A percentile compares a stretch with the other conserved stretches of the same genome.
Evolutionary conservation across 31 red algal genomes (phyloP).

Genomic region (Endocladia muricata): DNA sequence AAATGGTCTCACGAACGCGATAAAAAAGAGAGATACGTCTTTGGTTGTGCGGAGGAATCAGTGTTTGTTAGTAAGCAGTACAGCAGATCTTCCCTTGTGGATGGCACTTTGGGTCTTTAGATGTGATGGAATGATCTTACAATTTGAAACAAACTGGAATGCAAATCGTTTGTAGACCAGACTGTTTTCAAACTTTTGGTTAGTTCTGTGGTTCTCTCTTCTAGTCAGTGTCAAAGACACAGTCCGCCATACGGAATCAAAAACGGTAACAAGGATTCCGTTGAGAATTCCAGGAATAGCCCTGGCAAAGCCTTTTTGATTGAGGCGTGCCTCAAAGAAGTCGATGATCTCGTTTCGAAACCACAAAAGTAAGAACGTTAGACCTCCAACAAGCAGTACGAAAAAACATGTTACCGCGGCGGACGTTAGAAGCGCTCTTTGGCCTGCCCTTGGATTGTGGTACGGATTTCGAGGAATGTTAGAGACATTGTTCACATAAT

Average conservation of each 20-base stretch:
- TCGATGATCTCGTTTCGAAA: conserved; percentile 55
- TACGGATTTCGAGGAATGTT: conserved; percentile 30
- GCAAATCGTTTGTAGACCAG: conserved; percentile 78
- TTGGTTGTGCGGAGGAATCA: background rate
- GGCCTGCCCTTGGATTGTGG: conserved; percentile 30
- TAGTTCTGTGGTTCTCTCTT: conserved; percentile 78
- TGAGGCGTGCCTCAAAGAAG: background rate
- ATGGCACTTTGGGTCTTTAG: too few species aligned
- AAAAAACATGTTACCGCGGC: conserved; percentile 38
- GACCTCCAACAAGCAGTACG: conserved; percentile 52
- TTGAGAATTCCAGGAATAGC: conserved; percentile 70
- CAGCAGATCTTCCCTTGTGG: background rate
- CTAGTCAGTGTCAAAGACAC: conserved; percentile 61
- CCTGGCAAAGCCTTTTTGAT: conserved; percentile 7
- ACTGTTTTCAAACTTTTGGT: conserved; percentile 63
- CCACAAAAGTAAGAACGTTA: conserved; percentile 67
- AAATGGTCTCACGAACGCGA: conserved; percentile 62
- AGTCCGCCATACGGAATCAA: conserved; percentile 55
- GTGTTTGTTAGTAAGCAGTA: background rate
- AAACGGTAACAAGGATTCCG: conserved; percentile 54
- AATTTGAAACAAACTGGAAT: conserved; percentile 86
- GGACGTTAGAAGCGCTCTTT: conserved; percentile 29
- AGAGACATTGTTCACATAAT: background rate
- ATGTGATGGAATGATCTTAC: conserved; percentile 11
- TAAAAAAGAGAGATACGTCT: conserved; percentile 72